Conservation (phyloP, 2,329 filamentous ascomycete species). For the Zymoseptoria ardabiliae region DNA sequence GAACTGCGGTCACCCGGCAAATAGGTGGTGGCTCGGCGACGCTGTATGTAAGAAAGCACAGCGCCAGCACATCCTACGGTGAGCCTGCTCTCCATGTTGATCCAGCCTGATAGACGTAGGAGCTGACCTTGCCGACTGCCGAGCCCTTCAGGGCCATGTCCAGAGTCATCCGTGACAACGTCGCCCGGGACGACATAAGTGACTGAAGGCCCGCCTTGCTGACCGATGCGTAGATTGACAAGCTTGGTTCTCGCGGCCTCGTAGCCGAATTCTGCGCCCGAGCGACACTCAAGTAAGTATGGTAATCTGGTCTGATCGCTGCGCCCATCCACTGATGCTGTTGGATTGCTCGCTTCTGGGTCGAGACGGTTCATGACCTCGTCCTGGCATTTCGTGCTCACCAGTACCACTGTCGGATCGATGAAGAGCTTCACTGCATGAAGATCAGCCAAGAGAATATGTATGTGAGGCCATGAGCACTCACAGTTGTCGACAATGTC, state of each 20-base stretch:
- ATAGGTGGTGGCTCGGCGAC: slow-evolving; percentile 56
- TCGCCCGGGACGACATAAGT: slow-evolving; percentile 58
- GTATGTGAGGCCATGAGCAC: slow-evolving; percentile 10
- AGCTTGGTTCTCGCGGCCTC: slow-evolving; percentile 61
- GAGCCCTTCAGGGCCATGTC: slow-evolving; percentile 36
- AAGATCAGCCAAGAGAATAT: slow-evolving; percentile 10
- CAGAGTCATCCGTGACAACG: slow-evolving; percentile 34
- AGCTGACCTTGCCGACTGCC: slow-evolving; percentile 56
- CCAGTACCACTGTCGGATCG: slow-evolving; percentile 53
- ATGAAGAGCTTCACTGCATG: slow-evolving; percentile 52
- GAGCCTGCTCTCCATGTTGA: slow-evolving; percentile 66
- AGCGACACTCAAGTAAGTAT: slow-evolving; percentile 59
- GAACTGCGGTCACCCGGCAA: slow-evolving; percentile 52
- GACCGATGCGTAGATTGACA: slow-evolving; percentile 48
- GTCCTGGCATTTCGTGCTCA: slow-evolving; percentile 51
- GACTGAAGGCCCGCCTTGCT: slow-evolving; percentile 41
- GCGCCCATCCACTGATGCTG: slow-evolving; percentile 19
- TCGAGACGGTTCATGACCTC: slow-evolving; percentile 39
- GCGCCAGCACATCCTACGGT: slow-evolving; percentile 85
- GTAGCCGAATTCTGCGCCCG: slow-evolving; percentile 65
- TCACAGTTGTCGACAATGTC: slow-evolving; percentile 48
- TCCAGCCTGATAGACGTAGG: slow-evolving; percentile 59
- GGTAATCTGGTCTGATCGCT: slow-evolving; percentile 46
- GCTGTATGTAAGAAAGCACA: slow-evolving; percentile 69
- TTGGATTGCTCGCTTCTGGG: slow-evolving; percentile 30